Base-by-base conservation (phyloP, 192 early-diverging fungal species). In the Oehlia diaphana region DNA sequence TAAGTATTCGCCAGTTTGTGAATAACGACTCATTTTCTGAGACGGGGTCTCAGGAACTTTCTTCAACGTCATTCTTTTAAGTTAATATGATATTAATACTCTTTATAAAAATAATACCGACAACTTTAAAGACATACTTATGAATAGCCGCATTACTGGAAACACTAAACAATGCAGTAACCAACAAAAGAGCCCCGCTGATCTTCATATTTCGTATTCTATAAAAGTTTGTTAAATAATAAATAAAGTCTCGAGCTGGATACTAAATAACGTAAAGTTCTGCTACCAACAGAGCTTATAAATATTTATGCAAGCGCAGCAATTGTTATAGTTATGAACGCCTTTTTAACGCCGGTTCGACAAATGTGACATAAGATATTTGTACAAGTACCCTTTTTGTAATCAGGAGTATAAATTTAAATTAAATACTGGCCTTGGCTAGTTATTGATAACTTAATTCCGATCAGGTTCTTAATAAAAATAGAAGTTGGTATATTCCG, bases 1-100 rank as follows among this genome's bases (percentile, higher is more conserved):
- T 61, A 95, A 85, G 81, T 92, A 91, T 49, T 84, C 80, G 50
- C 92, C 91, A 35, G 90, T 87, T 80, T 91, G 88, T 23, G 89
- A 84, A 63, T 92, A 91, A 71, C 92, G 90, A 44, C 87, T 83
- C 58, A 92, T 82, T 69, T 85, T 85, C 67, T 92, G 87, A 21
- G 88, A 85, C 44, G 90, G 84, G 8, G 93, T 88, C 68, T 94
- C 87, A 19, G 81, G 35, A 19, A 88, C 77, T 87, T 94, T 93
- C 84, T 94, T 94, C 79, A 95, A 83, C 23, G 82, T 76, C 49
- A 91, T 76, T 66, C 90, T 91, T 58, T 44, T 9, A 70, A 26
- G 19, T 8, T 39, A 70, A 69, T n/a, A 21, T n/a, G 8, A 3
- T n/a, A n/a, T 70, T 21, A 42, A 12, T 47, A 44, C 42, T 44